Base-by-base conservation (phyloP, 371 early-diverging fungal species). In the Apophysomyces elegans region DNA sequence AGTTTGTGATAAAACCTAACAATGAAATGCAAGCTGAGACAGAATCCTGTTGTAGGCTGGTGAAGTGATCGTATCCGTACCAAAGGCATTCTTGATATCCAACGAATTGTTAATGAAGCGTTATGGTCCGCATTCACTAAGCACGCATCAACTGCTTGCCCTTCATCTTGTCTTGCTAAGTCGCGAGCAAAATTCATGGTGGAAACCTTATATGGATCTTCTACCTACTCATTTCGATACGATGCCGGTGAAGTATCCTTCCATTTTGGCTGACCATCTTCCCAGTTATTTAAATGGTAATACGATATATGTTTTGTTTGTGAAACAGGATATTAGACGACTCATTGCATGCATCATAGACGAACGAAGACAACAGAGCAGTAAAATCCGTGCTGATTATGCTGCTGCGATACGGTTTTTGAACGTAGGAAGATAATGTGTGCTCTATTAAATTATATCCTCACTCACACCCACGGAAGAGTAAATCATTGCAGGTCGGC, bases 191-290 rank as follows among this genome's bases (percentile, higher is more conserved):
- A 71, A 78, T n/a, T 78, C 78, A 5, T 78, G 80, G 71, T 87
- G 87, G 87, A 73, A 79, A 62, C 79, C 84, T 1, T 87, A 87
- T 61, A 35, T 81, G 26, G 77, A 78, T 44, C 46, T 87, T 45
- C 63, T 87, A 18, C 87, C 87, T 16, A 77, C 74, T 11, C 84
- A 84, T 66, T 87, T 87, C 62, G 75, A 84, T 63, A 87, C 87
- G 7, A 83, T 87, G 82, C 86, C 87, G 35, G 84, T 85, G 56
- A 75, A 79, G 71, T 87, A 82, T 67, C 79, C 84, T 1, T 46
- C 64, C 13, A 67, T 66, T 3, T 64, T 82, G 1, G 60, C 69
- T 2, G 72, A 73, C 16, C 78, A 82, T 37, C 59, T 87, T 8
- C 86, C 87, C 5, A 56, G 50, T 44, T 74, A 77, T 45, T 71